Evolutionary conservation across 1,284 basidiomycete genomes (phyloP), one percentile per base, ranked within the genome.

Genomic region (Boletus smithii): DNA sequence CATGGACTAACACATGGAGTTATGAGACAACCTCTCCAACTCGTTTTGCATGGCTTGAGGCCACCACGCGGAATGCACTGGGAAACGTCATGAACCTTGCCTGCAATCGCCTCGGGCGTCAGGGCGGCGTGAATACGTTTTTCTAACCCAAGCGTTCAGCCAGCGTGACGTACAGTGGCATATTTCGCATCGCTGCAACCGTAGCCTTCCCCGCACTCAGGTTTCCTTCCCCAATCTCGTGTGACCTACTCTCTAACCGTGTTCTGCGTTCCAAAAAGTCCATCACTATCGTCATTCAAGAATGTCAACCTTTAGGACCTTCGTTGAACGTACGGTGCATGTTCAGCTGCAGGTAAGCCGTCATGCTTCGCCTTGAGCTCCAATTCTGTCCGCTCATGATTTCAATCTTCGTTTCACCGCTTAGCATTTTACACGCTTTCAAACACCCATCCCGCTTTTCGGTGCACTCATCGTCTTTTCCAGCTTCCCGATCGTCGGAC

Each of bases 301-400:
- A 36, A 52, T 58, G 51, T 10, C 39, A 14, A 43, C 33, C 23
- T n/a, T 63, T 23, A 36, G 36, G 20, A 43, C 48, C 13, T 39
- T 56, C 31, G 33, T 55, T 8, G 59, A 51, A 32, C 44, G 32
- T 22, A 44, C 35, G 14, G 6, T 48, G 17, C 46, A 41, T n/a
- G 29, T 48, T 34, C 57, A 43, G 16, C 16, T 51, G 2, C 53
- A 51, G 42, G 61, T 53, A 26, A 43, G 49, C n/a, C 4, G 3
- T 30, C 5, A 13, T 9, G 16, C n/a, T 36, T 48, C 6, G 3
- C 23, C 27, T 13, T 6, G 5, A 16, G 22, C 3, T 26, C 24
- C 14, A 17, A 17, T 26, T 10, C 17, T 5, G 1, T 20, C 10
- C 16, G n/a, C 24, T 47, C 27, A 35, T 8, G 8, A 29, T 40